These are phyloP conservation scores for Arabidopsis suecica DNA, from an alignment of 345 rosid genomes.

Conservation along the genomic window DNA sequence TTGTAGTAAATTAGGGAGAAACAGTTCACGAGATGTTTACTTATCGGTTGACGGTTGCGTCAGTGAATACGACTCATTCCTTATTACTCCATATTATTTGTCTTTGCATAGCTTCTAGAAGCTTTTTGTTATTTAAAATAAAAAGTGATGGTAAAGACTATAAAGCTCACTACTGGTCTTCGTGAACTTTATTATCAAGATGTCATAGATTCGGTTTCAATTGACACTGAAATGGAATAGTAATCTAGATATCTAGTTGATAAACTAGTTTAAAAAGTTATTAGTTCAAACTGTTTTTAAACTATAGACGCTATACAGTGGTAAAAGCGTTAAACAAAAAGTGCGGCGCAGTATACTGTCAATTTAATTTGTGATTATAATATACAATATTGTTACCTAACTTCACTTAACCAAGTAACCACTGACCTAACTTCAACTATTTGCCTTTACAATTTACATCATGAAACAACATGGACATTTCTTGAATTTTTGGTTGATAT, in stretches of 20 bases:
- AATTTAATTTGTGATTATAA: too few relatives aligned
- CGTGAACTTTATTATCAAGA: conserved; percentile 1
- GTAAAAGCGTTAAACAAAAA: conserved; percentile 18
- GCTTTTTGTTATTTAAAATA: background rate
- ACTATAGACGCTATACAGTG: background rate
- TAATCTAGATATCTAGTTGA: background rate
- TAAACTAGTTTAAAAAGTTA: background rate
- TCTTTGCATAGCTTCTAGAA: conserved; percentile 25
- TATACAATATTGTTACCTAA: background rate
- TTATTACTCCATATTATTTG: background rate
- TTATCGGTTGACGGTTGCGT: conserved; percentile 39
- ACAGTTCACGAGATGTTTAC: background rate
- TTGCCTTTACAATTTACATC: background rate
- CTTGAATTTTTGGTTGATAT: background rate
- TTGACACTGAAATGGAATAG: background rate
- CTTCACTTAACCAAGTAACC: background rate
- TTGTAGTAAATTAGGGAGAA: too few relatives aligned
- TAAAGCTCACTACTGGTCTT: background rate
- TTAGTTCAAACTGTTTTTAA: background rate
- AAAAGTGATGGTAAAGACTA: background rate
- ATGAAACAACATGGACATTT: background rate
- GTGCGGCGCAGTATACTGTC: background rate
- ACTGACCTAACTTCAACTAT: background rate
- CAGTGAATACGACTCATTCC: conserved; percentile 24
- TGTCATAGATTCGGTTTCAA: background rate